Evolutionary conservation across 768 basidiomycete genomes (phyloP).

Genomic region (Amanita muscaria): DNA sequence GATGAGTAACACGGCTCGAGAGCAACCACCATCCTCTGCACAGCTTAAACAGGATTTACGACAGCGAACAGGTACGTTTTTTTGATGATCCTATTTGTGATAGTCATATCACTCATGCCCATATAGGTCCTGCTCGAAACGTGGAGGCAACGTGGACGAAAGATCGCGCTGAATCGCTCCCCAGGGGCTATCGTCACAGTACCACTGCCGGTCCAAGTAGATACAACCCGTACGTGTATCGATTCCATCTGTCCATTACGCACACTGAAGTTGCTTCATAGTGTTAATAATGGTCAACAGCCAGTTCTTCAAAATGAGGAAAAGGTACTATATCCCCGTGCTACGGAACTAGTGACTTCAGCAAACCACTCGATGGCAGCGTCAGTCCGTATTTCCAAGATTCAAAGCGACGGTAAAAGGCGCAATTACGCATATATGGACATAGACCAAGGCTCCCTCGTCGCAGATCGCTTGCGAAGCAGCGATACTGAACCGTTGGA

Average conservation of each 20-base stretch:
- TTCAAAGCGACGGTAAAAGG: not conserved
- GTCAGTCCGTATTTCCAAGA: not conserved
- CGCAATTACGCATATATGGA: constrained; percentile 4
- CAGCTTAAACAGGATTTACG: constrained; percentile 6
- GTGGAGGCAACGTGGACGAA: constrained; percentile 2
- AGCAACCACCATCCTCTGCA: constrained; percentile 4
- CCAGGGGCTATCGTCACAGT: not conserved
- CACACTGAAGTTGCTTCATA: not conserved
- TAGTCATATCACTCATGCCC: not conserved
- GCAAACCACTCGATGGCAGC: not conserved
- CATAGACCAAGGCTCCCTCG: not conserved
- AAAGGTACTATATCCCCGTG: constrained; percentile 8
- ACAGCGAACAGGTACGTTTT: constrained; percentile 6
- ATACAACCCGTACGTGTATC: not conserved
- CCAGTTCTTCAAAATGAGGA: not conserved
- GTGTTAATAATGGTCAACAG: not conserved
- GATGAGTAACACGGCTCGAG: constrained; percentile 1
- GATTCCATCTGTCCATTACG: not conserved
- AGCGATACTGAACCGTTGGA: no score
- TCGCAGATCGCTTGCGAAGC: not conserved
- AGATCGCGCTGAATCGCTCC: not conserved
- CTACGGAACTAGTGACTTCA: constrained; percentile 6
- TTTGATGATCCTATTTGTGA: not conserved
- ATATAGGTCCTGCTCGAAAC: constrained; percentile 3
- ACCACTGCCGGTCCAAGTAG: not conserved